These are phyloP conservation scores for Neofusicoccum parvum DNA, from an alignment of 2,329 filamentous ascomycete species.

Conservation along the genomic window DNA sequence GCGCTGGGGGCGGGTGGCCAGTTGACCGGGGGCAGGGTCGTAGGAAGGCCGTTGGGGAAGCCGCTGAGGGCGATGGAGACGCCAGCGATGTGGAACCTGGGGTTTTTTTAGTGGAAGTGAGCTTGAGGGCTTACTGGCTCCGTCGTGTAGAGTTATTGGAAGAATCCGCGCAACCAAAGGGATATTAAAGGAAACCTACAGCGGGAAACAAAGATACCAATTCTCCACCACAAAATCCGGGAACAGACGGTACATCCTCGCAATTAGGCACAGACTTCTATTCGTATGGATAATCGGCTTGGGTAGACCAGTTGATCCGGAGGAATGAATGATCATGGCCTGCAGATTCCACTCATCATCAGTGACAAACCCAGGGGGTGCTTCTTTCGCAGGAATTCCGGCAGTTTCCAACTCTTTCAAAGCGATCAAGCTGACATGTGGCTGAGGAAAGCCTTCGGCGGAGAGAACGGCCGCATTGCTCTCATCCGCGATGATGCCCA, in stretches of 20 bases:
- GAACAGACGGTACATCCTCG: constrained; percentile 37
- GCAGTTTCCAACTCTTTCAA: not conserved
- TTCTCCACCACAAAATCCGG: constrained; percentile 35
- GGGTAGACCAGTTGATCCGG: constrained; percentile 63
- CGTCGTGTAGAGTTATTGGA: too few species aligned
- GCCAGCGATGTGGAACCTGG: constrained; percentile 27
- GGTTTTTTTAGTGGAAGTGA: not conserved
- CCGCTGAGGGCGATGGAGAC: constrained; percentile 34
- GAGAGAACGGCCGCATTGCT: constrained; percentile 23
- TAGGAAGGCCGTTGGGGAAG: constrained; percentile 34
- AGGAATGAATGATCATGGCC: constrained; percentile 51
- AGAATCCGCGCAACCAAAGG: too few species aligned
- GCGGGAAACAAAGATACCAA: constrained; percentile 37
- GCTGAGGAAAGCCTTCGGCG: not conserved
- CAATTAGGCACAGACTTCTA: constrained; percentile 37
- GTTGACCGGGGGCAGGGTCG: constrained; percentile 34
- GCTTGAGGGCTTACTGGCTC: too few species aligned
- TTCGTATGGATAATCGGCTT: constrained; percentile 54
- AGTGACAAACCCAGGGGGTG: constrained; percentile 22
- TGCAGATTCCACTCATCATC: constrained; percentile 37
- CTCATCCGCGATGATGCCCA: constrained; percentile 33
- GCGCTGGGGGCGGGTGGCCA: constrained; percentile 33
- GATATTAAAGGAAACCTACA: constrained; percentile 21
- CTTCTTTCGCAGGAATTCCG: not conserved
- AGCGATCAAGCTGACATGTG: not conserved